A percentile compares a stretch with the other conserved stretches of the same genome.
Conservation (phyloP, 2,329 filamentous ascomycete genomes). For the Paecilomyces sp. region DNA sequence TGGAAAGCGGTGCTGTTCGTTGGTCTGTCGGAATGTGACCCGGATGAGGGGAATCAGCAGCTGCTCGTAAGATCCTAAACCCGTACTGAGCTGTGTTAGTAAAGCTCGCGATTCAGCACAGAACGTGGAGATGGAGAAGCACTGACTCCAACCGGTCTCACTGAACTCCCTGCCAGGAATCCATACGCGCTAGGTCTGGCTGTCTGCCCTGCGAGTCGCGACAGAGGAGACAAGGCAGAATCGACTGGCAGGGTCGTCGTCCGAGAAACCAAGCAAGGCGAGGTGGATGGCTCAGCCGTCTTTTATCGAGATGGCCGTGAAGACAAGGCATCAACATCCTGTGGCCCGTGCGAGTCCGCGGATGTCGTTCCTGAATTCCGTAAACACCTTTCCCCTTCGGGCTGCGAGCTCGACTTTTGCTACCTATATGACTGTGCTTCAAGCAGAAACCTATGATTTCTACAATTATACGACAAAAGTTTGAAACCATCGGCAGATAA, state of each 20-base stretch:
- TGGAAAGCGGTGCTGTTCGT: background rate
- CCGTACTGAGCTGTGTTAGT: background rate
- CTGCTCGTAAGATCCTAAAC: background rate
- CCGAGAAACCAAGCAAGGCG: slow-evolving; percentile 20
- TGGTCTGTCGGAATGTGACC: background rate
- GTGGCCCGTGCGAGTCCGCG: background rate
- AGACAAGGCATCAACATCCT: slow-evolving; percentile 19
- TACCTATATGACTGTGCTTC: too few species aligned
- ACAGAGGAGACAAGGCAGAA: slow-evolving; percentile 15
- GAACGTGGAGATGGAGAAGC: background rate
- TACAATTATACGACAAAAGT: too few species aligned
- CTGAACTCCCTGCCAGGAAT: background rate
- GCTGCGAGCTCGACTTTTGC: background rate
- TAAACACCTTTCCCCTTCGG: slow-evolving; percentile 6
- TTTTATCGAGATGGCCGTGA: background rate
- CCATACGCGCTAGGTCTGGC: background rate
- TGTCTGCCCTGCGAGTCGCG: slow-evolving; percentile 5
- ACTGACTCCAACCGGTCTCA: background rate
- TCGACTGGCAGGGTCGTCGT: slow-evolving; percentile 24
- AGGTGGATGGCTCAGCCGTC: background rate
- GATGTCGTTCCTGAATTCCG: slow-evolving; percentile 14
- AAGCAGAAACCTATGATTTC: background rate
- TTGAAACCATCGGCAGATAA: too few species aligned
- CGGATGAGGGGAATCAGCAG: background rate
- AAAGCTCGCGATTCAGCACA: background rate